phyloP scores from a whole-genome alignment of 768 basidiomycete species.

The Boletus rubroflammeus region DNA sequence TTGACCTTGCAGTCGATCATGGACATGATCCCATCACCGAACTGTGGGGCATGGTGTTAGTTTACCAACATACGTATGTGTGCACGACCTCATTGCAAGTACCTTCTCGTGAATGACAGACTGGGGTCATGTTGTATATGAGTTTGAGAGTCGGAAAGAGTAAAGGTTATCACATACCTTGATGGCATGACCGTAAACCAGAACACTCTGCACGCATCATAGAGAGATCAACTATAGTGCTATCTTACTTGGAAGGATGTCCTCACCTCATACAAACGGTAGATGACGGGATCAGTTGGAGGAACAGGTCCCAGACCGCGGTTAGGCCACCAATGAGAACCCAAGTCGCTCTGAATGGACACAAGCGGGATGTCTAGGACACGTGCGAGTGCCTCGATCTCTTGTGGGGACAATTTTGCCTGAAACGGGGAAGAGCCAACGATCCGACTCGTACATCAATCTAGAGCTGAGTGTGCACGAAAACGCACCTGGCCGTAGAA shows the following conservation, averaged over 20 bases:
- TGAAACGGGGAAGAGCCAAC: conserved; percentile 22
- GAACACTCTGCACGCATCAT: conserved; percentile 44
- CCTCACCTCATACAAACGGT: conserved; percentile 74
- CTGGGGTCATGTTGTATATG: conserved; percentile 27
- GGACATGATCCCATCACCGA: conserved; percentile 86
- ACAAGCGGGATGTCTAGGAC: conserved; percentile 46
- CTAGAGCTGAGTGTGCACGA: not conserved
- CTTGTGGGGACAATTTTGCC: conserved; percentile 66
- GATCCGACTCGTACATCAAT: not conserved
- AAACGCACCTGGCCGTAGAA: conserved; percentile 72
- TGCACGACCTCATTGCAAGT: not conserved
- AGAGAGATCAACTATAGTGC: not conserved
- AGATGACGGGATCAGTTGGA: conserved; percentile 76
- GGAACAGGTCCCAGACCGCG: conserved; percentile 65
- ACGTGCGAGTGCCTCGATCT: conserved; percentile 50
- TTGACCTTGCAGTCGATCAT: conserved; percentile 81
- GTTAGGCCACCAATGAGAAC: conserved; percentile 70
- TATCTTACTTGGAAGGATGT: not conserved
- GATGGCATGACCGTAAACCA: conserved; percentile 78
- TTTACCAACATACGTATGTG: not conserved
- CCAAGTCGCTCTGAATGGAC: conserved; percentile 44
- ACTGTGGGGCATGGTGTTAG: conserved; percentile 37
- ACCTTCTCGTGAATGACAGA: conserved; percentile 79
- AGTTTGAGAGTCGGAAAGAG: not conserved
- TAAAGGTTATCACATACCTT: conserved; percentile 44